Evolutionary conservation across 805 yeast species (phyloP).

Genomic region (Hanseniaspora mollemarum): DNA sequence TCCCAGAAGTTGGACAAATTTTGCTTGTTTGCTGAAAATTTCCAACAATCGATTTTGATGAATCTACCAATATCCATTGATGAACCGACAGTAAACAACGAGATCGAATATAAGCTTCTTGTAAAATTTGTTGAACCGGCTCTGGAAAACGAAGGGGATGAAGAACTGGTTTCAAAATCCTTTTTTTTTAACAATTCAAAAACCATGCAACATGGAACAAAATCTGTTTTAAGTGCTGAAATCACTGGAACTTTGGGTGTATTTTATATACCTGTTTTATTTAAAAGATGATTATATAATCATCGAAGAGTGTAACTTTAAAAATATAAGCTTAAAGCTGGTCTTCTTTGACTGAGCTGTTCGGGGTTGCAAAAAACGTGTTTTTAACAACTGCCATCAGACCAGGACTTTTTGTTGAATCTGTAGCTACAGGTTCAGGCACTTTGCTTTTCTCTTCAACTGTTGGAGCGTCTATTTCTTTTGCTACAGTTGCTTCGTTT

Average conservation of each 20-base stretch:
- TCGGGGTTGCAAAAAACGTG: neutral
- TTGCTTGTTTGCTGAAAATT: neutral
- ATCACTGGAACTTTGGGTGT: neutral
- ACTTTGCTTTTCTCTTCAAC: neutral
- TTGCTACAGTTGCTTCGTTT: neutral
- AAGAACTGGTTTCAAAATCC: neutral
- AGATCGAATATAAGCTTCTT: neutral
- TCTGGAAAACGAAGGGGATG: neutral
- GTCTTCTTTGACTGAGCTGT: neutral
- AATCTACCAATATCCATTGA: neutral
- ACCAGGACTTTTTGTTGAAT: neutral
- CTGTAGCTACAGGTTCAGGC: neutral
- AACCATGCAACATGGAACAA: neutral
- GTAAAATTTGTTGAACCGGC: conserved; percentile 12
- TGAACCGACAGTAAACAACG: neutral
- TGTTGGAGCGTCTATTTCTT: neutral
- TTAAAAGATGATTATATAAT: neutral
- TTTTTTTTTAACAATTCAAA: neutral
- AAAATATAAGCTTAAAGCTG: no score
- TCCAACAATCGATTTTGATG: neutral
- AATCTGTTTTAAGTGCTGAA: neutral
- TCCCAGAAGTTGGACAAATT: conserved; percentile 10
- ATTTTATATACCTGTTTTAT: neutral
- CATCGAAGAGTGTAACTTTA: neutral
- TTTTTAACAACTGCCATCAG: neutral